Conservation (phyloP, 2,329 filamentous ascomycete species). For the Pseudodiploospora longispora region DNA sequence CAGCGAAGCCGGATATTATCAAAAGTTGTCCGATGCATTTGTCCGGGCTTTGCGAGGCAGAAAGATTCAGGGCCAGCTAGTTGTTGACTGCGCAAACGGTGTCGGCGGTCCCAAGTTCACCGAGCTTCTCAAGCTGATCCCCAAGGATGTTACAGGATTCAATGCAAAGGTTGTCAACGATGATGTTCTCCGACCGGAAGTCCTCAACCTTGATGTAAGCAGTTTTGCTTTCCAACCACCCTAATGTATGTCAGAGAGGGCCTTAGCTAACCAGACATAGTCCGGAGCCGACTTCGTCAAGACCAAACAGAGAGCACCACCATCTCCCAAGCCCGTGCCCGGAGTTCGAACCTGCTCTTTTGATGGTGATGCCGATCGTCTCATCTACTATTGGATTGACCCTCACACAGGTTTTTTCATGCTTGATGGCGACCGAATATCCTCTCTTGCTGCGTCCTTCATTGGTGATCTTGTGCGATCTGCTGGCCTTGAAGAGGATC, state of each 20-base stretch:
- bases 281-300: slow-evolving; percentile 97
- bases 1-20: slow-evolving; percentile 88
- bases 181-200: slow-evolving; percentile 81
- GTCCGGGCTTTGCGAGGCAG: slow-evolving; percentile 71
- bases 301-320: slow-evolving; percentile 86
- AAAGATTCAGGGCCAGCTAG: slow-evolving; percentile 65
- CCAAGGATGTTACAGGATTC: slow-evolving; percentile 59
- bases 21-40: slow-evolving; percentile 83
- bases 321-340: slow-evolving; percentile 66
- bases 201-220: slow-evolving; percentile 77
- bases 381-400: slow-evolving; percentile 92
- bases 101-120: slow-evolving; percentile 86
- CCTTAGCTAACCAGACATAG: slow-evolving; percentile 30
- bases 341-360: slow-evolving; percentile 81
- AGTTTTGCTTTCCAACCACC: background rate
- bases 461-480: slow-evolving; percentile 79
- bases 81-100: slow-evolving; percentile 93
- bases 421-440: slow-evolving; percentile 93
- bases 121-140: slow-evolving; percentile 78
- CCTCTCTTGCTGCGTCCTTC: slow-evolving; percentile 87
- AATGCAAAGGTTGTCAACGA: slow-evolving; percentile 88
- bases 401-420: slow-evolving; percentile 78
- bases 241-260: background rate
- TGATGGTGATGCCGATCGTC: slow-evolving; percentile 89
- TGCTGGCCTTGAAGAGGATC: slow-evolving; percentile 67